Percentiles rank a stretch among this genome's conserved stretches.
Evolutionary conservation across 2,329 filamentous ascomycete species (phyloP).

Genomic region (Alternaria brassicicola): DNA sequence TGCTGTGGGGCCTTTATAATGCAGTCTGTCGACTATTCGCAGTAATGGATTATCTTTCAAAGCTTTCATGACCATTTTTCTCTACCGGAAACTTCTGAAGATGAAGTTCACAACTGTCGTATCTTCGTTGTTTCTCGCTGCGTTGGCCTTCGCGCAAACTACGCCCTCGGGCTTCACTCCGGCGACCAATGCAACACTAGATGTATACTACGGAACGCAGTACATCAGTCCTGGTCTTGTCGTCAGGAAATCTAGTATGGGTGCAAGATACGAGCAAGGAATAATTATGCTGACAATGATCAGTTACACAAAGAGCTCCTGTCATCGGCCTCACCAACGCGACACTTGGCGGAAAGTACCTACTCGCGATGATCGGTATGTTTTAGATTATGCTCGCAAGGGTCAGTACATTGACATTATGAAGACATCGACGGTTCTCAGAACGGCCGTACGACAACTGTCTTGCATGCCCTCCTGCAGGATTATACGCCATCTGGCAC

Average conservation of each 20-base stretch:
- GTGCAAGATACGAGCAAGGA: neutral
- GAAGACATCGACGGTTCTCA: conserved; percentile 17
- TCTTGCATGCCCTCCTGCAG: conserved; percentile 39
- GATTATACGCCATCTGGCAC: conserved; percentile 32
- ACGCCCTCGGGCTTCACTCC: conserved; percentile 37
- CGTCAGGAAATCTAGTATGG: conserved; percentile 37
- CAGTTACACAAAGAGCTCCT: conserved; percentile 28
- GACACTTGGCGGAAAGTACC: conserved; percentile 34
- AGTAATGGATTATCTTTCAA: no score
- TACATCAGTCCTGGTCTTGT: conserved; percentile 37
- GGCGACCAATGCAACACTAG: conserved; percentile 28
- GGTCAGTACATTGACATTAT: neutral
- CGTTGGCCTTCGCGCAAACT: conserved; percentile 21
- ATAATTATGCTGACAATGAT: neutral
- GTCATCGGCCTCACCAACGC: conserved; percentile 32
- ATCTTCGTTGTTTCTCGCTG: conserved; percentile 19
- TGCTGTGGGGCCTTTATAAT: neutral
- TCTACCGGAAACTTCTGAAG: neutral
- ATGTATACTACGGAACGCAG: conserved; percentile 40
- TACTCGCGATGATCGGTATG: conserved; percentile 41
- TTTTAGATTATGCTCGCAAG: conserved; percentile 12
- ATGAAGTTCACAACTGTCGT: conserved; percentile 16
- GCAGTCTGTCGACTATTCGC: neutral
- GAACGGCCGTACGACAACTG: conserved; percentile 24
- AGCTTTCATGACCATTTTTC: neutral